Conservation (phyloP, 306 rosid genomes). For the Fagus sylvatica region DNA sequence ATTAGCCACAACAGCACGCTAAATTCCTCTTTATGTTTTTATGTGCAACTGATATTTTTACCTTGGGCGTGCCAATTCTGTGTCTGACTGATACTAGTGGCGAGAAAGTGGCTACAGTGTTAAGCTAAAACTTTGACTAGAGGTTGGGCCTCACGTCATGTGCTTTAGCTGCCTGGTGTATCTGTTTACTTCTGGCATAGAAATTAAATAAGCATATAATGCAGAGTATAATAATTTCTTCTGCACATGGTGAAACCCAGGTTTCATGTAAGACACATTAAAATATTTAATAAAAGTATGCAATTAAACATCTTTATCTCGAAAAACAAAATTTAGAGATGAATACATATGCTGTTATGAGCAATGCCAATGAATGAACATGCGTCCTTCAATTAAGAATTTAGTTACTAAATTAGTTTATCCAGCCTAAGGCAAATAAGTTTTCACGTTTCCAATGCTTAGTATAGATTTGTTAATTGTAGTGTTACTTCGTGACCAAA, state of each 20-base stretch:
- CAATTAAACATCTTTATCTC: background rate
- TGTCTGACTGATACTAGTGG: background rate
- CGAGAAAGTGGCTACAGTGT: too few relatives aligned
- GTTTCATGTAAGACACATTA: too few relatives aligned
- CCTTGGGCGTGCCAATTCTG: background rate
- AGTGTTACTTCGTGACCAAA: too few relatives aligned
- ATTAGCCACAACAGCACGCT: too few relatives aligned
- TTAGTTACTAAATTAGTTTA: too few relatives aligned
- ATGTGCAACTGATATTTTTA: background rate
- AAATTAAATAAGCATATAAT: background rate
- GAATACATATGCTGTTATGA: too few relatives aligned
- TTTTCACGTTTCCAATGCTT: too few relatives aligned
- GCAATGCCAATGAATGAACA: too few relatives aligned
- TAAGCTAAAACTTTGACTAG: background rate
- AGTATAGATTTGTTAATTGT: too few relatives aligned
- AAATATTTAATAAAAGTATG: background rate
- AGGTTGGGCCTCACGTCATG: background rate
- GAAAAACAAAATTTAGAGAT: too few relatives aligned
- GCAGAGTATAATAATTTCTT: background rate
- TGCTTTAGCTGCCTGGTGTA: background rate
- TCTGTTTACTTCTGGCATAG: background rate
- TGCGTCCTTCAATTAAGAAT: too few relatives aligned
- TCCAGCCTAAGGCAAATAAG: too few relatives aligned
- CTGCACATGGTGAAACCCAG: background rate
- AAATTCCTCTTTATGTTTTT: background rate